Evolutionary conservation across 805 yeast genomes (phyloP).

Genomic region (Alloascoidea hylecoeti): DNA sequence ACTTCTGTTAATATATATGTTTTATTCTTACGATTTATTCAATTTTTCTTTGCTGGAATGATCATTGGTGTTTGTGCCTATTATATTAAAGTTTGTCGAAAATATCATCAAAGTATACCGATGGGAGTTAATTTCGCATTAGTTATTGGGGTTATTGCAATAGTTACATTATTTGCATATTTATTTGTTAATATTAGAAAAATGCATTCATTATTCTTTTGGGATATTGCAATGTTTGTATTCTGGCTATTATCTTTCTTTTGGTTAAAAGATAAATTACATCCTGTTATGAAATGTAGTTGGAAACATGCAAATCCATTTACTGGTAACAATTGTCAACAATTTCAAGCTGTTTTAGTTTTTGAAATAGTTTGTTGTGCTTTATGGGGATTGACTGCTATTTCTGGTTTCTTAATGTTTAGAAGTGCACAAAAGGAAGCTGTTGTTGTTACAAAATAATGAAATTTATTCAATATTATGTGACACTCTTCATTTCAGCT

Average conservation of each 20-base stretch:
- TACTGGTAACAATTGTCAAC: conserved; percentile 12
- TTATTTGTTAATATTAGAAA: conserved; percentile 11
- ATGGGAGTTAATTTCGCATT: conserved; percentile 8
- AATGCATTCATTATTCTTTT: conserved; percentile 8
- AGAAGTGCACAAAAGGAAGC: background rate
- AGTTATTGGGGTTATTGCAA: conserved; percentile 11
- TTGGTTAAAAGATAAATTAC: conserved; percentile 12
- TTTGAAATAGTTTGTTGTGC: conserved; percentile 10
- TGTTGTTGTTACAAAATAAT: background rate
- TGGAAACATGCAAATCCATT: conserved; percentile 15
- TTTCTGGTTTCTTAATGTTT: background rate
- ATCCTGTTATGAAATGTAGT: conserved; percentile 10
- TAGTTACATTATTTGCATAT: conserved; percentile 14
- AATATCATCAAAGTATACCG: background rate
- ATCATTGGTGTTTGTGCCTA: conserved; percentile 13
- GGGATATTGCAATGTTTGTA: conserved; percentile 13
- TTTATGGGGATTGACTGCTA: background rate
- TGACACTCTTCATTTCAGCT: background rate
- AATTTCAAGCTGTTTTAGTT: conserved; percentile 12
- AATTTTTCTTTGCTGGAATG: conserved; percentile 16
- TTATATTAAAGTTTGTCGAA: conserved; percentile 1
- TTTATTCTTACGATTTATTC: conserved; percentile 12
- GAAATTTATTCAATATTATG: background rate
- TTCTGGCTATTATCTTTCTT: conserved; percentile 11
- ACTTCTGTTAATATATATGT: conserved; percentile 2